Evolutionary conservation across 2,329 filamentous ascomycete genomes (phyloP), one percentile per base, ranked within the genome.

Genomic region (Emmonsiellopsis sp.): DNA sequence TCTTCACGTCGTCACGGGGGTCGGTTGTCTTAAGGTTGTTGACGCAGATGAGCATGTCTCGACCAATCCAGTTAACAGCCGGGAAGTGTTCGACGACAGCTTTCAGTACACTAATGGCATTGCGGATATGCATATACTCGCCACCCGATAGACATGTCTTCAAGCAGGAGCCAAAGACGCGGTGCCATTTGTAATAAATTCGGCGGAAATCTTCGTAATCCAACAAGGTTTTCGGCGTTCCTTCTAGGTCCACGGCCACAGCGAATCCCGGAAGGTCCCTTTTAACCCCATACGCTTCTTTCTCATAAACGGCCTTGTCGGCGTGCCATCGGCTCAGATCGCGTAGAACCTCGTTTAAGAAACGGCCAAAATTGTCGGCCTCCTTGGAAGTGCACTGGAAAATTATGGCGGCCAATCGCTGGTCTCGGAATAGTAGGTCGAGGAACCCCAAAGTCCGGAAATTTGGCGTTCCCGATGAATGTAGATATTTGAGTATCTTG

Each of bases 51-150:
- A 71, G 62, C 63, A 76, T 70, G 50, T 71, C 66, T 14, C 64
- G 63, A 36, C 88, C 93, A 78, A 95, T 92, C 68, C 89, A 93
- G 64, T 95, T 89, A 54, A 97, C 82, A 13, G 85, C 86, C 3
- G 93, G 94, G 77, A 95, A 98, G 62, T 84, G 80, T 49, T 89
- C 83, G 27, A 88, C 80, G 47, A 95, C 78, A 9, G 82, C 80
- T 66, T 93, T 94, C 55, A 98, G 77, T 3, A 97, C 79, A 54
- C 87, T 93, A 60, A 97, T 94, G 44, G 90, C 89, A 66, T 98
- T 98, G 53, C 92, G 85, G 65, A 97, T 95, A 68, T 96, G 91
- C 86, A 96, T 96, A 81, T 93, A 98, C 70, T 97, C 92, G 34
- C 82, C 84, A 32, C 86, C 85, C 14, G 83, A 82, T 46, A 98